These are phyloP conservation scores for Penicillium arizonense DNA, from an alignment of 495 filamentous ascomycete genomes.

Conservation along the genomic window DNA sequence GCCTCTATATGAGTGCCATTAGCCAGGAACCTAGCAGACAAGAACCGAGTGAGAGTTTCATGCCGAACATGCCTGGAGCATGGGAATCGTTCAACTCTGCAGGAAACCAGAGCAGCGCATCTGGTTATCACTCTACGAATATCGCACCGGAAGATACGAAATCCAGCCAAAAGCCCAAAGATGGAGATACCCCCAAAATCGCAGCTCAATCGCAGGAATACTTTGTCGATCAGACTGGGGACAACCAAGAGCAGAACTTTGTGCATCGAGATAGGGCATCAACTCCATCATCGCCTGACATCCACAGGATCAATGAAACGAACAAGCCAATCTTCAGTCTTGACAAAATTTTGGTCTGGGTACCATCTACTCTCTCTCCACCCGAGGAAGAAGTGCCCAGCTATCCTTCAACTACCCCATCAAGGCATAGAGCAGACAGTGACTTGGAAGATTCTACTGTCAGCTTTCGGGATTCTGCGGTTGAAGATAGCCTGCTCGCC, in stretches of 20 bases:
- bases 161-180: background rate
- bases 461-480: constrained; percentile 16
- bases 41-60: constrained; percentile 33
- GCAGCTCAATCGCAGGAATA: constrained; percentile 18
- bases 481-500: constrained; percentile 30
- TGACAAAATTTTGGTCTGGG: constrained; percentile 35
- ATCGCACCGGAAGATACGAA: background rate
- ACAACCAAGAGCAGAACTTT: constrained; percentile 7
- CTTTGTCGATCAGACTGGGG: constrained; percentile 10
- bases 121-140: background rate
- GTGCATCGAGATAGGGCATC: constrained; percentile 19
- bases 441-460: constrained; percentile 23
- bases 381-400: constrained; percentile 3
- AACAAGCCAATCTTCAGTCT: constrained; percentile 35
- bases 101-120: background rate
- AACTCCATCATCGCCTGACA: constrained; percentile 12
- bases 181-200: constrained; percentile 30
- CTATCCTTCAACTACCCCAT: constrained; percentile 2
- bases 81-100: constrained; percentile 49
- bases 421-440: constrained; percentile 11
- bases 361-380: constrained; percentile 23
- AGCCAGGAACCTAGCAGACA: constrained; percentile 54
- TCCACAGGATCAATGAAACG: constrained; percentile 26
- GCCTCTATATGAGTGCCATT: constrained; percentile 89
- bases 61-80: constrained; percentile 55